Evolutionary conservation across 441 rosid genomes (phyloP).

Genomic region (Metrosideros polymorpha): DNA sequence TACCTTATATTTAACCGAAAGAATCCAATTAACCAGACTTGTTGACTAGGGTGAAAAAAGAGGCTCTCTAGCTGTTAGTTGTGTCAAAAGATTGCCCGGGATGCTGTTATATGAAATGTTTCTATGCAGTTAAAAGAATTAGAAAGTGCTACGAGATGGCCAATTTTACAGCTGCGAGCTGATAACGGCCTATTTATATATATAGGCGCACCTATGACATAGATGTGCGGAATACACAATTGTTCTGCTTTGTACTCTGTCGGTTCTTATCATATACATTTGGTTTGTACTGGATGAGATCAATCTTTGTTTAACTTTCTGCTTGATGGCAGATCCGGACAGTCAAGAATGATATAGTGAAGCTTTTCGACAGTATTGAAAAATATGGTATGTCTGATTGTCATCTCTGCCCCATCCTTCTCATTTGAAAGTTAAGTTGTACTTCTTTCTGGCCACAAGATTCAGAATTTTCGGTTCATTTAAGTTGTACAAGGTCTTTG

Average conservation of each 20-base stretch:
- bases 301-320: background rate
- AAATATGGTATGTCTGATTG: conserved; percentile 54
- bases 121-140: background rate
- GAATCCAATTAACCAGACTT: background rate
- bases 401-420: background rate
- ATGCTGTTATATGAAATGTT: background rate
- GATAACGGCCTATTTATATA: background rate
- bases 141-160: background rate
- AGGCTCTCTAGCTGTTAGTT: background rate
- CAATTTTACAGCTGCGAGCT: background rate
- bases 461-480: background rate
- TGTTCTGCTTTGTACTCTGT: background rate
- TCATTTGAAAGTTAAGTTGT: background rate
- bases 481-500: background rate
- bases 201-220: background rate
- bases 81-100: background rate
- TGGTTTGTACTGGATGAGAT: background rate
- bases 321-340: conserved; percentile 41
- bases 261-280: background rate
- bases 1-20: background rate
- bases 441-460: background rate
- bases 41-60: background rate
- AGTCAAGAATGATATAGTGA: conserved; percentile 55
- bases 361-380: conserved; percentile 75
- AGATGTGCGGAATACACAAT: background rate